Evolutionary conservation across 2,329 filamentous ascomycete genomes (phyloP), one percentile per base, ranked within the genome.

Genomic region (Reticulascus tulasneorum): DNA sequence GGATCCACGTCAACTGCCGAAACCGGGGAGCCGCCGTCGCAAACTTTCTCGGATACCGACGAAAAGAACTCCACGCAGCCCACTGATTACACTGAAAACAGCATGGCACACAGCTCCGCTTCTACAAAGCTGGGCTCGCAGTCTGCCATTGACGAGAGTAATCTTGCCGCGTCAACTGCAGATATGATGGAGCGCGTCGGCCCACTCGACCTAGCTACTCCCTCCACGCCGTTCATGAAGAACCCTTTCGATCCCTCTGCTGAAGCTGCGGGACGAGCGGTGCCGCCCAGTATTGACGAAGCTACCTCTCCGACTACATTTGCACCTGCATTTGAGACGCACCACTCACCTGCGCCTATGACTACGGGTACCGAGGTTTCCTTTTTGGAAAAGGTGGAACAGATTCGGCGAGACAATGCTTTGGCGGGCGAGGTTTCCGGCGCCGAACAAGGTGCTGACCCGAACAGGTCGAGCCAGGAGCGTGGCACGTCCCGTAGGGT

Each of bases 1-100:
- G 79, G 85, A 26, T 69, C 71, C 3, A 64, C 69, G 7, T 80
- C 83, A 16, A 63, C 68, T 3, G 64, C 68, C 6, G 73, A 76
- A 40, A 56, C 63, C 9, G 66, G 70, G 8, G 74, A 76, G 34
- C 67, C 59, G 24, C 56, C 57, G 6, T 67, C 63, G 3, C 67
- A 72, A 45, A 60, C 60, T 5, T 65, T 63, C 33, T 65, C 64
- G 2, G 71, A 75, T 29, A 48, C 58, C 9, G 68, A 73, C 15
- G 69, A 71, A 26, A 72, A 71, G 46, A 38, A 43, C 6, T 59
- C 56, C 26, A 67, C 65, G 1, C 63, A 71, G 23, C 58, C 62
- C 1, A 66, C 66, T 0, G 64, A 67, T 12, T 54, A 53, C 31
- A 60, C 57, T 5, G 60, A 63, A 19, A 23, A 29, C n/a, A 40